Conservation (phyloP, 1,284 basidiomycete species). For the Schizophyllum amplum region DNA sequence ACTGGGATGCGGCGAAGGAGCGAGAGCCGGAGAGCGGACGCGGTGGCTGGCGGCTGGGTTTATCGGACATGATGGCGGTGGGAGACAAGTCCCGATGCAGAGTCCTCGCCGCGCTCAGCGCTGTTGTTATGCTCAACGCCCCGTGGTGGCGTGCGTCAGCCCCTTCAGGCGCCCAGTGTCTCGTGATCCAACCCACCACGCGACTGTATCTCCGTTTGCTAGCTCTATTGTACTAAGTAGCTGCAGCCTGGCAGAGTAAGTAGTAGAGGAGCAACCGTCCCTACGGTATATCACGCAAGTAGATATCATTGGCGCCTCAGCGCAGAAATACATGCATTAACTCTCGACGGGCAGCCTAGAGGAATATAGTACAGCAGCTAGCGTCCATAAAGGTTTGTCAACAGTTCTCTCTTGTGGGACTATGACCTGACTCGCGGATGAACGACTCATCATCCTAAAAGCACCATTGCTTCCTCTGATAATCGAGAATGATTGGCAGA, state of each 20-base stretch:
- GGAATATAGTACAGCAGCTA: no score
- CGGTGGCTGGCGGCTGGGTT: not conserved
- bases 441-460: no score
- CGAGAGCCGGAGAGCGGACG: constrained; percentile 14
- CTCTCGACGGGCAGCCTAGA: no score
- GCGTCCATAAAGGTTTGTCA: no score
- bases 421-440: no score
- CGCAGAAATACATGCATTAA: no score
- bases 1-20: constrained; percentile 31
- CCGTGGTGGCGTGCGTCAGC: not conserved
- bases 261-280: no score
- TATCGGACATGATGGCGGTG: not conserved
- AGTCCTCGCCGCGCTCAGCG: not conserved
- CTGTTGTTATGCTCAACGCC: not conserved
- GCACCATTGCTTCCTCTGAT: constrained; percentile 70
- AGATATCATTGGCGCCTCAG: no score
- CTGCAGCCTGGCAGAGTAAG: no score
- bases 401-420: no score
- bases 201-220: not conserved
- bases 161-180: not conserved
- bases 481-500: constrained; percentile 78
- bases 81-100: not conserved
- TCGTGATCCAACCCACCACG: not conserved
- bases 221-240: no score
- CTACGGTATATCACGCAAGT: no score